phyloP scores from a whole-genome alignment of 2,329 filamentous ascomycete genomes.

The Chaetomiaceae sp. region DNA sequence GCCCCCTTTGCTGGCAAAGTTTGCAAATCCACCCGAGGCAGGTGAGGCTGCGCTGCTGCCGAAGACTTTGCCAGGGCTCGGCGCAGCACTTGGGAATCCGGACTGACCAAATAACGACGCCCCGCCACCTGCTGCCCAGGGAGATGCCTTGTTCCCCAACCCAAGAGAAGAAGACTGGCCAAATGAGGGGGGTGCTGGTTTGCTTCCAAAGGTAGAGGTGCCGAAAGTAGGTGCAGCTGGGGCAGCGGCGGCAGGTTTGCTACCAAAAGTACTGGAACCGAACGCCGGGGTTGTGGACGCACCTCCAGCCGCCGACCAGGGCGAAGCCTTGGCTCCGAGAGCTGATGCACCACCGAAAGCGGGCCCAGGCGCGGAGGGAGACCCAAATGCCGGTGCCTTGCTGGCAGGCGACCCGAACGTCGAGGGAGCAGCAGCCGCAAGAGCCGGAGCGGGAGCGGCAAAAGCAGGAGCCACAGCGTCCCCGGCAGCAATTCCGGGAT shows the following conservation, averaged over 20 bases:
- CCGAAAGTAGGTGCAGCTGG: conserved; percentile 41
- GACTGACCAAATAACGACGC: conserved; percentile 52
- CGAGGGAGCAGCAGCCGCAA: conserved; percentile 25
- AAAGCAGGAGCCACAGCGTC: conserved; percentile 33
- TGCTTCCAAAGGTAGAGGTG: conserved; percentile 38
- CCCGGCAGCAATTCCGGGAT: conserved; percentile 60
- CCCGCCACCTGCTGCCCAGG: conserved; percentile 43
- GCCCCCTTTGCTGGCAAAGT: conserved; percentile 50
- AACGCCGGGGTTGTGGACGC: conserved; percentile 28
- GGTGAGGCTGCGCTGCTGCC: conserved; percentile 27
- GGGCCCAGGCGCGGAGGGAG: conserved; percentile 29
- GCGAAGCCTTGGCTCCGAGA: conserved; percentile 48
- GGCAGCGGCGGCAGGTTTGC: conserved; percentile 25
- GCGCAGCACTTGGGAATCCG: conserved; percentile 40
- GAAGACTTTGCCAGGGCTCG: conserved; percentile 36
- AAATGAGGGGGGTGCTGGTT: conserved; percentile 39
- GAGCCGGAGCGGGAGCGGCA: conserved; percentile 31
- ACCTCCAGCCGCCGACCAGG: conserved; percentile 41
- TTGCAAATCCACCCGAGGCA: conserved; percentile 45
- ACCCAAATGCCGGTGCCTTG: conserved; percentile 25
- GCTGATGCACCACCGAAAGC: conserved; percentile 43
- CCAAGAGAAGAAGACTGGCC: conserved; percentile 48
- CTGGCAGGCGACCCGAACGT: conserved; percentile 21
- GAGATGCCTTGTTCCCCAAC: conserved; percentile 40
- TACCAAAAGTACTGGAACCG: conserved; percentile 22